Base-by-base conservation (phyloP, 805 yeast genomes). In the Kuraishia borneana region DNA sequence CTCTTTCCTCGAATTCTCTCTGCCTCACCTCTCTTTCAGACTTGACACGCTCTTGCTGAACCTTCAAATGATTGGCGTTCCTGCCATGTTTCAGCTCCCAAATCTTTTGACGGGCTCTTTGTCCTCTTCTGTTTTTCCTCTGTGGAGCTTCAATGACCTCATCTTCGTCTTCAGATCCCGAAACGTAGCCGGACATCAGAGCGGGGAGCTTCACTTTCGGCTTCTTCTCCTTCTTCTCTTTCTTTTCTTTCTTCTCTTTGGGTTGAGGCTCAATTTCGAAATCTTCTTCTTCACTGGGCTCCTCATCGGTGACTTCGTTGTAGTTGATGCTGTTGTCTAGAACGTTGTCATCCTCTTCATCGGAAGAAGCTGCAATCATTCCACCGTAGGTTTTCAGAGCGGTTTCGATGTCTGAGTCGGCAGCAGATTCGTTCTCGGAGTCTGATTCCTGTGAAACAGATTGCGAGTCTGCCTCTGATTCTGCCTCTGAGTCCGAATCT, bases 61-160 rank as follows among this genome's bases (percentile, higher is more conserved):
- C 70, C 48, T 72, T 65, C 18, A 88, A 70, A 54, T 92, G 98
- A 37, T 74, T 77, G n/a, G 98, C 98, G 18, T 65, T 61, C 14
- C 55, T 54, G 19, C 97, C 97, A 51, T 66, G 92, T 54, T 92
- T 89, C 58, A 71, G 63, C 51, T 87, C 98, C 97, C 97, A 92
- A 34, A 92, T 85, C 64, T 83, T 81, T 54, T 89, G 92, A 60
- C 98, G 76, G 1, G 96, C 98, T 39, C 97, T 69, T 61, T 92
- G 98, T 18, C 98, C 98, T 55, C 96, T 75, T 60, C 98, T 70
- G 55, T 92, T 92, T 47, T 87, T 85, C 42, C 89, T 70, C 1
- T 77, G 74, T 3, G 66, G 59, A 31, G 61, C 65, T 37, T 74
- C 69, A 5, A 75, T 74, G 7, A 68, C 61, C 31, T 61, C 52